These are phyloP conservation scores for Penicillium sp. DNA, from an alignment of 2,329 filamentous ascomycete genomes.

Conservation along the genomic window DNA sequence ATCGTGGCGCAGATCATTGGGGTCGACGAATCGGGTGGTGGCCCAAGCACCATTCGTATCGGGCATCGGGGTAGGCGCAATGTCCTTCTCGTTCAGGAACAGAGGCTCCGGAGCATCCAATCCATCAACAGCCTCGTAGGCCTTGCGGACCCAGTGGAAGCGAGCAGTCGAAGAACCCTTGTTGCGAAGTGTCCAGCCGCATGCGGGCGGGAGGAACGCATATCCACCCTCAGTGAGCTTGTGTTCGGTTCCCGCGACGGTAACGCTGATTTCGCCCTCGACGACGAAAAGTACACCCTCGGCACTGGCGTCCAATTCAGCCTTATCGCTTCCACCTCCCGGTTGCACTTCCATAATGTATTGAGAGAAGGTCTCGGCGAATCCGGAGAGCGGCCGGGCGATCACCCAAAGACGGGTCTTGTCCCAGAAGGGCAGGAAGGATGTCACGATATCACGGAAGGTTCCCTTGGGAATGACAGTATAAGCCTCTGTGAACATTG, in stretches of 20 bases:
- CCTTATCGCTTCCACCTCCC: slow-evolving; percentile 27
- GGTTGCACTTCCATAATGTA: slow-evolving; percentile 32
- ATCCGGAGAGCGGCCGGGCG: slow-evolving; percentile 28
- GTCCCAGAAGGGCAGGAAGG: slow-evolving; percentile 32
- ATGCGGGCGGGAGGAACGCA: slow-evolving; percentile 28
- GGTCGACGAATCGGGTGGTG: slow-evolving; percentile 30
- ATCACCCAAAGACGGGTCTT: slow-evolving; percentile 31
- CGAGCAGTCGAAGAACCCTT: slow-evolving; percentile 21
- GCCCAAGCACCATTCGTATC: slow-evolving; percentile 29
- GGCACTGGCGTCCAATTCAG: slow-evolving; percentile 24
- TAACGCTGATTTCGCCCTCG: slow-evolving; percentile 27
- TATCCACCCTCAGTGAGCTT: slow-evolving; percentile 28
- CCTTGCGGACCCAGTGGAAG: slow-evolving; percentile 32
- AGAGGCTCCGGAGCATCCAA: slow-evolving; percentile 28
- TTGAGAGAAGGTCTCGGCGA: slow-evolving; percentile 33
- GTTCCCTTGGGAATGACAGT: slow-evolving; percentile 29
- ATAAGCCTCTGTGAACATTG: slow-evolving; percentile 32
- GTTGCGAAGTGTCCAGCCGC: slow-evolving; percentile 29
- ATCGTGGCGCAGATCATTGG: slow-evolving; percentile 27
- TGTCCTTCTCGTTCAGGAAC: slow-evolving; percentile 30
- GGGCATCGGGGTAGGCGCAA: slow-evolving; percentile 26
- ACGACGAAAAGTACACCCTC: slow-evolving; percentile 29
- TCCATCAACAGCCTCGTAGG: slow-evolving; percentile 26
- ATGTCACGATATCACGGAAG: slow-evolving; percentile 30
- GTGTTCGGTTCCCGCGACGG: slow-evolving; percentile 18